Conservation (phyloP, 176 grass and related monocot genomes). For the Carex pumila region DNA sequence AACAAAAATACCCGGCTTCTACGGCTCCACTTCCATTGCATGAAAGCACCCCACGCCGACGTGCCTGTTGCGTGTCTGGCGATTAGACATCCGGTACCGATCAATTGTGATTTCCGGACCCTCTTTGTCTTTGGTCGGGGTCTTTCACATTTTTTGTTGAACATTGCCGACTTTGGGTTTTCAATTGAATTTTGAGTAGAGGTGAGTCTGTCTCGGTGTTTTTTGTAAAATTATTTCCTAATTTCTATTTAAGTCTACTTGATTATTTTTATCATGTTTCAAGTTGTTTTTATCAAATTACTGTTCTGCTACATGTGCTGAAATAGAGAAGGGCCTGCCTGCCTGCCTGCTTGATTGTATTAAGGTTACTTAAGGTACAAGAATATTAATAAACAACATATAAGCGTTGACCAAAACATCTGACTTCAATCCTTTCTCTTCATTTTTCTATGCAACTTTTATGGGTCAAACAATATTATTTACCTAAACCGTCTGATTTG, state of each 20-base stretch:
- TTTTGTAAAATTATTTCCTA: background rate
- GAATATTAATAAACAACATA: background rate
- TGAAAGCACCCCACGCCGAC: background rate
- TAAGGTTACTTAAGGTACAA: background rate
- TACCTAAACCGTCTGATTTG: background rate
- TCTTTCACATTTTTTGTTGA: slow-evolving; percentile 3
- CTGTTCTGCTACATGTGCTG: background rate
- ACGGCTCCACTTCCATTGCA: slow-evolving; percentile 3
- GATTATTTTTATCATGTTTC: background rate
- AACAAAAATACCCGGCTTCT: background rate
- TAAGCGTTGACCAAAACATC: background rate
- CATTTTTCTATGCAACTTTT: background rate
- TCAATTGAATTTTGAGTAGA: background rate
- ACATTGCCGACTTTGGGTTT: background rate
- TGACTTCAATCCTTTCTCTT: background rate
- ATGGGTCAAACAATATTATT: background rate
- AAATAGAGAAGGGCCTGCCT: background rate
- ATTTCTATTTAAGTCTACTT: slow-evolving; percentile 10
- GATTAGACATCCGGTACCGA: background rate
- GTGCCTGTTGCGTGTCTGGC: background rate
- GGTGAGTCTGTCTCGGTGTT: background rate
- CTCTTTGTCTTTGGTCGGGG: background rate
- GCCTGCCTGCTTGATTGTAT: no score
- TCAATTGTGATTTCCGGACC: background rate
- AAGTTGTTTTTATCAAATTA: background rate